Evolutionary conservation across 2,329 filamentous ascomycete genomes (phyloP).

Genomic region (Simplicillium sp.): DNA sequence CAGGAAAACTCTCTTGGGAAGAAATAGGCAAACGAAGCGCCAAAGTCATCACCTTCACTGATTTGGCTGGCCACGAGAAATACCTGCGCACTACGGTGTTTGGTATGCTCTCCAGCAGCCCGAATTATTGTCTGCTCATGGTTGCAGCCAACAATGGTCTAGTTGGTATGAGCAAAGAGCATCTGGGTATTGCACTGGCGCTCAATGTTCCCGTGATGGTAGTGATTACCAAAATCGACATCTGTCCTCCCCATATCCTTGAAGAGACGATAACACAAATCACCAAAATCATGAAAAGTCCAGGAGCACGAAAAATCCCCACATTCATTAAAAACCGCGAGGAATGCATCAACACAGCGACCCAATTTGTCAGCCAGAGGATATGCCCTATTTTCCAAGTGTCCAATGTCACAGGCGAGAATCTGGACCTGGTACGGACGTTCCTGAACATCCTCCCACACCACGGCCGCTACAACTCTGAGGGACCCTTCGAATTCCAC

Average conservation of each 20-base stretch:
- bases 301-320: conserved; percentile 88
- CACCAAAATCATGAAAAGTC: conserved; percentile 86
- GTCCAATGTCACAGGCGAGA: conserved; percentile 92
- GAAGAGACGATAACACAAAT: conserved; percentile 89
- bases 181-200: conserved; percentile 86
- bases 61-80: conserved; percentile 89
- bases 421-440: conserved; percentile 78
- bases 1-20: conserved; percentile 76
- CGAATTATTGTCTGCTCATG: conserved; percentile 97
- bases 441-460: conserved; percentile 95
- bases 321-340: conserved; percentile 89
- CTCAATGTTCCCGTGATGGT: conserved; percentile 98
- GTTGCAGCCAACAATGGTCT: conserved; percentile 96
- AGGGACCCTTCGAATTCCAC: conserved; percentile 86
- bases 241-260: conserved; percentile 90
- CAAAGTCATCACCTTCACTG: conserved; percentile 95
- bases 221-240: conserved; percentile 95
- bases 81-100: conserved; percentile 96
- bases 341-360: conserved; percentile 89
- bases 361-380: conserved; percentile 87
- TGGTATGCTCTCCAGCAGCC: conserved; percentile 84
- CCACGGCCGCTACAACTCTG: conserved; percentile 82
- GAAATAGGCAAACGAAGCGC: conserved; percentile 92
- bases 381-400: conserved; percentile 98
- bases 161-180: conserved; percentile 97